A percentile compares a stretch with the other conserved stretches of the same genome.
phyloP scores from a whole-genome alignment of 495 filamentous ascomycete genomes.

The Chaetomium tenue region DNA sequence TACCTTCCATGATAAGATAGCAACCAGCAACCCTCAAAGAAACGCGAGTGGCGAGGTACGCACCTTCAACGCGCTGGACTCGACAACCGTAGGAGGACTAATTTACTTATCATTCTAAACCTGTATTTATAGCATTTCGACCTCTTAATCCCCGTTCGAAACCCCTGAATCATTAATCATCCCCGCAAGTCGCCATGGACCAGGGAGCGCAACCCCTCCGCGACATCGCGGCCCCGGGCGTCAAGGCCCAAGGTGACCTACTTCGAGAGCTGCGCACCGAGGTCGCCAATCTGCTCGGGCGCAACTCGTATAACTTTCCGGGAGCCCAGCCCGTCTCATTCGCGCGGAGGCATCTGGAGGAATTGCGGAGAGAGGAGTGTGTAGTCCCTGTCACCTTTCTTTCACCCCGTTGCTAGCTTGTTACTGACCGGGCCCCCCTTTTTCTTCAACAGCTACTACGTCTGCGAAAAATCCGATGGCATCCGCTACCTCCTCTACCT shows the following conservation, averaged over 20 bases:
- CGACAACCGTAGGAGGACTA: neutral
- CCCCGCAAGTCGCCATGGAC: conserved; percentile 24
- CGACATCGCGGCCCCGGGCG: conserved; percentile 59
- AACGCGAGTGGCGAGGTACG: neutral
- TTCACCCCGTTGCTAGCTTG: neutral
- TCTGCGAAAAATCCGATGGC: conserved; percentile 98
- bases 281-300: conserved; percentile 72
- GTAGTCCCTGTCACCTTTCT: conserved; percentile 23
- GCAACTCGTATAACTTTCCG: conserved; percentile 68
- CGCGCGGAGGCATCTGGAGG: conserved; percentile 68
- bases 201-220: conserved; percentile 34
- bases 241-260: conserved; percentile 59
- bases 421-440: neutral
- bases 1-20: neutral
- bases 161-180: too few relatives aligned
- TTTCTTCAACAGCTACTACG: conserved; percentile 65
- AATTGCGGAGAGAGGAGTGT: conserved; percentile 72
- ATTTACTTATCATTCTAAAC: neutral
- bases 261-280: conserved; percentile 62
- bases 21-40: neutral
- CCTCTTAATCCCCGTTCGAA: neutral
- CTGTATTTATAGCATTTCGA: neutral
- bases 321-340: conserved; percentile 96
- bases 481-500: conserved; percentile 93
- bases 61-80: neutral